Evolutionary conservation across 2,329 filamentous ascomycete species (phyloP).

Genomic region (Cercospora zeae-maydis): DNA sequence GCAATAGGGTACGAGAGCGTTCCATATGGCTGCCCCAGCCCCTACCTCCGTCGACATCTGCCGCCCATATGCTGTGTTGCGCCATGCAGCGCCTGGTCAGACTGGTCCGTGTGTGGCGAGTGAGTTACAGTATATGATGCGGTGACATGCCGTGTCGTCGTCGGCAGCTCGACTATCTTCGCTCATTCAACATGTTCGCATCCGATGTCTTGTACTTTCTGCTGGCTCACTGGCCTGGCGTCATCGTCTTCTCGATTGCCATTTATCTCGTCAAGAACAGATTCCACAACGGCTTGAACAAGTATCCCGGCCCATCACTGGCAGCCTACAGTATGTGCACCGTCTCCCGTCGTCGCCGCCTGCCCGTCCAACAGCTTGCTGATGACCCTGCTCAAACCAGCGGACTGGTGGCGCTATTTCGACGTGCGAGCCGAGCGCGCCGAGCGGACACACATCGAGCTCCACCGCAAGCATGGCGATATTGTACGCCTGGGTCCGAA

Average conservation of each 20-base stretch:
- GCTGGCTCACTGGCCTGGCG: conserved; percentile 42
- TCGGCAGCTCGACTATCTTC: not conserved
- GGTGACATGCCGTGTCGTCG: not conserved
- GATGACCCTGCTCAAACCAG: not conserved
- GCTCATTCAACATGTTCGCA: conserved; percentile 33
- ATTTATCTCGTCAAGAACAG: conserved; percentile 45
- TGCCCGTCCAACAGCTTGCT: not conserved
- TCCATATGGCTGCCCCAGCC: not conserved
- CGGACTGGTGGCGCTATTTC: conserved; percentile 71
- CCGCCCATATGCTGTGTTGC: not conserved
- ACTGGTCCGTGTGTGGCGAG: not conserved
- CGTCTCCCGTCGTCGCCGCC: too few relatives aligned
- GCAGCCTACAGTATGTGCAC: conserved; percentile 52
- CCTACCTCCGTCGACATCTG: not conserved
- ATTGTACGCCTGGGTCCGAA: conserved; percentile 75
- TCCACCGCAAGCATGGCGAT: conserved; percentile 70
- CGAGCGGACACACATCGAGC: conserved; percentile 62
- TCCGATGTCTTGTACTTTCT: conserved; percentile 29
- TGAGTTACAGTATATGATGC: not conserved
- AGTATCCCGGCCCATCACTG: conserved; percentile 68
- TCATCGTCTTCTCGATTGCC: conserved; percentile 33
- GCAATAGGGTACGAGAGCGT: not conserved
- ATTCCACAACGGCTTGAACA: conserved; percentile 57
- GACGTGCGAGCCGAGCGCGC: conserved; percentile 64
- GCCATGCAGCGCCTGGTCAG: not conserved